Base-by-base conservation (phyloP, 192 early-diverging fungal genomes). In the Rhizophagus clarus region DNA sequence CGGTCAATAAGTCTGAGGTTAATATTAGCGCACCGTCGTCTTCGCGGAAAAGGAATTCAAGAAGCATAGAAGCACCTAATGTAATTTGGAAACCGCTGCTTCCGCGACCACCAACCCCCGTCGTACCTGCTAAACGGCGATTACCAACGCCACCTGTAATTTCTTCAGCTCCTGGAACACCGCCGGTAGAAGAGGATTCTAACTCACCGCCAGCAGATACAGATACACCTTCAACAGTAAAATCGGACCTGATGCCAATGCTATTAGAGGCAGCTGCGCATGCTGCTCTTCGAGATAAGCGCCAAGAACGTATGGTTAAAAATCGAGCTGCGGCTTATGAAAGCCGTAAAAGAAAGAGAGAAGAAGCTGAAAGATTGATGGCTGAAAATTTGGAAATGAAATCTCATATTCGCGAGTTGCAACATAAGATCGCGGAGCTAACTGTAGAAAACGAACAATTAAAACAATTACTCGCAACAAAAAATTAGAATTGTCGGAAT, bases 401-500 rank as follows among this genome's bases (percentile, higher is more conserved):
- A 67, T 10, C 37, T 14, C n/a, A 37, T 26, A 68, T 77, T 45
- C 20, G 28, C 49, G 40, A 67, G 3, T 51, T 77, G 63, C 63
- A 77, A 47, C n/a, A 31, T 77, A 61, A 45, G 26, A 68, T 77
- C 14, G 56, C 22, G 3, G 76, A 77, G 32, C 32, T 77, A 42
- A 67, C 34, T 6, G 42, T 29, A 11, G 76, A 77, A 24, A 64
- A 51, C 22, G 67, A 69, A 69, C 32, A 11, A 34, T 34, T 34
- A 14, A 69, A 69, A 69, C 67, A 34, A 69, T 37, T 69, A 69
- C 32, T 69, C 26, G n/a, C 40, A 7, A 47, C 28, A 20, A 60
- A 61, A 83, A 89, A 90, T 22, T 89, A 91, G 74, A 88, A n/a
- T n/a, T n/a, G n/a, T n/a, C n/a, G n/a, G n/a, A n/a, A n/a, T 87